A percentile compares a stretch with the other conserved stretches of the same genome.
phyloP scores from a whole-genome alignment of 768 basidiomycete species.

The Trametes cubensis region DNA sequence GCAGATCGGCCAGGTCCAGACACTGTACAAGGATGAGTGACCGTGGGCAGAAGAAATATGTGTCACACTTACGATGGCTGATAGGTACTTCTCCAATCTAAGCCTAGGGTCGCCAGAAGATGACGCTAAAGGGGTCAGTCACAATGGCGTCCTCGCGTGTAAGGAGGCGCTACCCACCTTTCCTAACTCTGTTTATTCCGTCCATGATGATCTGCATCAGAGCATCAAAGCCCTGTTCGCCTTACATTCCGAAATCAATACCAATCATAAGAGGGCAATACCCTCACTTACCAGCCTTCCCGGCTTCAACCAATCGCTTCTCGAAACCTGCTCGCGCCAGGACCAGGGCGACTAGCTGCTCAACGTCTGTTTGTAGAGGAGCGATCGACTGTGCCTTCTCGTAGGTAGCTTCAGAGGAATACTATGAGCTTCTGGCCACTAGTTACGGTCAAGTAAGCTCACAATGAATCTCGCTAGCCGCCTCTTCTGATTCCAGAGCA shows the following conservation, averaged over 20 bases:
- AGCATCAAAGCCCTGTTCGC: slow-evolving; percentile 52
- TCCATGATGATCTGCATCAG: slow-evolving; percentile 63
- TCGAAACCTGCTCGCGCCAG: slow-evolving; percentile 69
- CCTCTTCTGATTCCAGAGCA: slow-evolving; percentile 28
- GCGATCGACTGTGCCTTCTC: slow-evolving; percentile 57
- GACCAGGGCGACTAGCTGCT: slow-evolving; percentile 64
- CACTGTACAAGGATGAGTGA: slow-evolving; percentile 44
- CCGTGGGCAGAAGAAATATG: neutral
- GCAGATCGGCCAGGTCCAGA: slow-evolving; percentile 42
- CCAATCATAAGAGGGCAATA: neutral
- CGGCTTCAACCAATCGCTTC: slow-evolving; percentile 54
- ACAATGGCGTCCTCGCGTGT: neutral
- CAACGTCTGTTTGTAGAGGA: slow-evolving; percentile 58
- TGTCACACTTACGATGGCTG: slow-evolving; percentile 61
- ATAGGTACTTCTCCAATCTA: slow-evolving; percentile 82
- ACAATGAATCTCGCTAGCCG: slow-evolving; percentile 32
- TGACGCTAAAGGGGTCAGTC: slow-evolving; percentile 45
- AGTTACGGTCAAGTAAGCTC: neutral
- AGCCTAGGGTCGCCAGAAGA: slow-evolving; percentile 73
- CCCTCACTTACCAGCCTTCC: slow-evolving; percentile 41
- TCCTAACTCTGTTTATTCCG: slow-evolving; percentile 62
- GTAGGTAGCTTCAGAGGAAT: slow-evolving; percentile 52
- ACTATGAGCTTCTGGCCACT: neutral
- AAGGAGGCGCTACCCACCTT: slow-evolving; percentile 44
- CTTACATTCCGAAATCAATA: slow-evolving; percentile 29